Percentiles rank a stretch among this genome's conserved stretches.
Evolutionary conservation across 2,329 filamentous ascomycete species (phyloP).

Genomic region (Ilyonectria destructans): DNA sequence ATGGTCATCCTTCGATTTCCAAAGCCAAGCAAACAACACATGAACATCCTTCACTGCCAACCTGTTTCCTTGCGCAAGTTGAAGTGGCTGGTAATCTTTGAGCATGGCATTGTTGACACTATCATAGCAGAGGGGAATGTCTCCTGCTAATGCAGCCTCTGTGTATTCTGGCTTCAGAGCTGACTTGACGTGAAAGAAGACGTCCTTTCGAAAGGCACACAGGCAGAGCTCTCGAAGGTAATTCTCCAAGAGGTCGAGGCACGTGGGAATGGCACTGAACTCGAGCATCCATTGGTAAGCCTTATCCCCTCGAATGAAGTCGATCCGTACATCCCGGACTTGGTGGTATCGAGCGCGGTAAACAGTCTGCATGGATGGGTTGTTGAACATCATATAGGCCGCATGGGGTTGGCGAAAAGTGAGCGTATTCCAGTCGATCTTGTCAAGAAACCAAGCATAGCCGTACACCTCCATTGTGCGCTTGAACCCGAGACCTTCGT

Average conservation of each 20-base stretch:
- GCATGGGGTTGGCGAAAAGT: constrained; percentile 3
- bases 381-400: constrained; percentile 19
- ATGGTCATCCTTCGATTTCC: neutral
- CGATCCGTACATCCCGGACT: constrained; percentile 6
- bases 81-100: neutral
- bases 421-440: constrained; percentile 15
- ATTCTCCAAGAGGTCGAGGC: constrained; percentile 6
- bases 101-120: neutral
- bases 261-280: constrained; percentile 4
- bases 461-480: constrained; percentile 9
- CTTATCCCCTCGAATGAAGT: constrained; percentile 12
- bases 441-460: constrained; percentile 23
- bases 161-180: constrained; percentile 1
- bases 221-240: constrained; percentile 15
- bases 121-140: constrained; percentile 14
- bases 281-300: constrained; percentile 16
- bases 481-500: constrained; percentile 11
- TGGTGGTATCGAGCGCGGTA: constrained; percentile 18
- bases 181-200: constrained; percentile 13
- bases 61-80: neutral
- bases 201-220: constrained; percentile 19
- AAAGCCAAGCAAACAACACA: neutral
- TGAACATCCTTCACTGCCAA: constrained; percentile 5
- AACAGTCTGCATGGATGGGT: constrained; percentile 12
- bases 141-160: constrained; percentile 9